Percentiles rank a stretch among this genome's conserved stretches.
Conservation (phyloP, 768 basidiomycete species). For the Termitomyces sp. region DNA sequence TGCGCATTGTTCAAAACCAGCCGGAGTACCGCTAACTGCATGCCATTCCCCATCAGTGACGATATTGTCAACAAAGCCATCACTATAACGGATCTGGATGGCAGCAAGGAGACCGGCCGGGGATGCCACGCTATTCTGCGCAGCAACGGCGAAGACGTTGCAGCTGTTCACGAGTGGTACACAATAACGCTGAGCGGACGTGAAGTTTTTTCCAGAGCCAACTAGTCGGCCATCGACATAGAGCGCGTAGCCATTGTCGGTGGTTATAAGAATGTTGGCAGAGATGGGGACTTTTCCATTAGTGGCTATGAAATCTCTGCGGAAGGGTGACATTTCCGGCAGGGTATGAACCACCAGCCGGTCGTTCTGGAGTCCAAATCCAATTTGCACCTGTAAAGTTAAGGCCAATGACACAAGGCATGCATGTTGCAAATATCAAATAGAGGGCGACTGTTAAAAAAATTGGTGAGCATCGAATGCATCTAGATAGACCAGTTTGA, state of each 20-base stretch:
- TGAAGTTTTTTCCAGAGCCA: constrained; percentile 16
- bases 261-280: constrained; percentile 25
- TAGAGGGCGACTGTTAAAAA: not conserved
- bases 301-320: constrained; percentile 20
- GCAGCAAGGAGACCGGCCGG: constrained; percentile 25
- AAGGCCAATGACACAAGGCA: constrained; percentile 4
- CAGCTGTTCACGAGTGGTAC: constrained; percentile 19
- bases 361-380: constrained; percentile 26
- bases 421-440: constrained; percentile 4
- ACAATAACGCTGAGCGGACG: constrained; percentile 20
- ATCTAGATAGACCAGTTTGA: not conserved
- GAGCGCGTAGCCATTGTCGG: constrained; percentile 24
- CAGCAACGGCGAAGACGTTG: constrained; percentile 29
- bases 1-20: no score
- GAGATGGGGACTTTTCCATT: constrained; percentile 21
- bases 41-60: no score
- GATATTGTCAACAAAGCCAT: not conserved
- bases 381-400: constrained; percentile 18
- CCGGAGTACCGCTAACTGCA: no score
- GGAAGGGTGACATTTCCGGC: constrained; percentile 22
- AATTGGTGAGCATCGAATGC: not conserved
- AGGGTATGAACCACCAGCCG: constrained; percentile 14
- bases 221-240: constrained; percentile 25
- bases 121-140: constrained; percentile 9
- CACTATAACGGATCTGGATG: constrained; percentile 24